A percentile compares a stretch with the other conserved stretches of the same genome.
Conservation (phyloP, 352 stramenopile species). For the Phytopythium chamaehyphon region DNA sequence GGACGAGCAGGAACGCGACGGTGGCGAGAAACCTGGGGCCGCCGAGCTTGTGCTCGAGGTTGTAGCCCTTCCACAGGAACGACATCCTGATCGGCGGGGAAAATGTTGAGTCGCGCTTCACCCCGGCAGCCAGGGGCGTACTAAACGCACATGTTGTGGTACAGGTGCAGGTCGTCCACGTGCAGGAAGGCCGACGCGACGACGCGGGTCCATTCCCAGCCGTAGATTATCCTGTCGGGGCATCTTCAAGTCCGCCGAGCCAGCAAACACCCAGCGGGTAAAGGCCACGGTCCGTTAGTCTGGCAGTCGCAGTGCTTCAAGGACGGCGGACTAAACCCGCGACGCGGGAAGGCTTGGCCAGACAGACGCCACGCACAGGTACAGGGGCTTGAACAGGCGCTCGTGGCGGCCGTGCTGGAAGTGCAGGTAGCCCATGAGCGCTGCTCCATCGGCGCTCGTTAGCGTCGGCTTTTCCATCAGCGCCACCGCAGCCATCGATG, state of each 20-base stretch:
- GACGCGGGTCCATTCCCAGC: constrained; percentile 37
- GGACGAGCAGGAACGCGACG: constrained; percentile 45
- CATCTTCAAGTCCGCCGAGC: constrained; percentile 38
- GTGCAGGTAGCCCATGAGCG: constrained; percentile 52
- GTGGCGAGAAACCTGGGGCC: constrained; percentile 44
- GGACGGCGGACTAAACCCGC: not conserved
- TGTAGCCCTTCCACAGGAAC: constrained; percentile 82
- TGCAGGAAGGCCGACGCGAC: constrained; percentile 80
- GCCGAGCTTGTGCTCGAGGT: constrained; percentile 59
- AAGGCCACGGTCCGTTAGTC: not conserved
- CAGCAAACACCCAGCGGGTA: not conserved
- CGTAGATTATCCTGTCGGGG: constrained; percentile 44
- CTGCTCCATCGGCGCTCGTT: too few species aligned
- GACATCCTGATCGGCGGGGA: constrained; percentile 49
- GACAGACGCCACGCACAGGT: constrained; percentile 41
- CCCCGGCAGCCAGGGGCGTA: constrained; percentile 1
- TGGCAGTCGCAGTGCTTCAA: not conserved
- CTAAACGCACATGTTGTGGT: constrained; percentile 85
- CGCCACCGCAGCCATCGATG: not conserved
- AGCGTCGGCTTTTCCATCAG: too few species aligned
- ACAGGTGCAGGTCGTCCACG: constrained; percentile 81
- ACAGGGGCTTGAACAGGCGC: constrained; percentile 29
- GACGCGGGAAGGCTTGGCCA: not conserved
- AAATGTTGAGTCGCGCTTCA: not conserved
- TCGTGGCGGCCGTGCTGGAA: constrained; percentile 41